Conservation (phyloP, 1,139 yeast species). For the Nakaseomyces nivariensis region DNA sequence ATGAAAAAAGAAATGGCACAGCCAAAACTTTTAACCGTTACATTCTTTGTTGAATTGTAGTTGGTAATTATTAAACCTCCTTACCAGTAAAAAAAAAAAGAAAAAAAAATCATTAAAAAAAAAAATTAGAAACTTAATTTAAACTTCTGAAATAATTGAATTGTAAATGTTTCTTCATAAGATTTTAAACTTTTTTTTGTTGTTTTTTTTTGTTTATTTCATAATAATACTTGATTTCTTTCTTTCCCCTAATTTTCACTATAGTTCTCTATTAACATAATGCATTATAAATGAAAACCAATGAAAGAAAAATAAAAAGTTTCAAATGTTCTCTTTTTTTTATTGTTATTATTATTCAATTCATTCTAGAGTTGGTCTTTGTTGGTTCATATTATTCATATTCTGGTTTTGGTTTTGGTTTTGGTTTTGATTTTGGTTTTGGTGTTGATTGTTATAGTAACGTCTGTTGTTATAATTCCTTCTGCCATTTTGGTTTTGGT, state of each 20-base stretch:
- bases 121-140: neutral
- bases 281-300: neutral
- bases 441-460: constrained; percentile 8
- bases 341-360: neutral
- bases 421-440: constrained; percentile 8
- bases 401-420: constrained; percentile 6
- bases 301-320: neutral
- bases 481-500: constrained; percentile 11
- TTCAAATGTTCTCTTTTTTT: neutral
- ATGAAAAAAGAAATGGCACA: too few species aligned
- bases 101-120: neutral
- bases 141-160: too few species aligned
- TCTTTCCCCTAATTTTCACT: neutral
- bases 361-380: constrained; percentile 1
- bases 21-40: too few species aligned
- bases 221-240: neutral
- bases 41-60: too few species aligned
- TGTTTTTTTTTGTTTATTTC: neutral
- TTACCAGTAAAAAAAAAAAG: neutral
- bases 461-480: too few species aligned
- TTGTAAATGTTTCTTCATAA: too few species aligned
- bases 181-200: neutral
- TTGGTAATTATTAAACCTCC: neutral
- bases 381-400: constrained; percentile 2
- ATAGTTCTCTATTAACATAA: neutral